Evolutionary conservation across 2,329 filamentous ascomycete species (phyloP).

Genomic region (Alternaria novae-zelandiae): DNA sequence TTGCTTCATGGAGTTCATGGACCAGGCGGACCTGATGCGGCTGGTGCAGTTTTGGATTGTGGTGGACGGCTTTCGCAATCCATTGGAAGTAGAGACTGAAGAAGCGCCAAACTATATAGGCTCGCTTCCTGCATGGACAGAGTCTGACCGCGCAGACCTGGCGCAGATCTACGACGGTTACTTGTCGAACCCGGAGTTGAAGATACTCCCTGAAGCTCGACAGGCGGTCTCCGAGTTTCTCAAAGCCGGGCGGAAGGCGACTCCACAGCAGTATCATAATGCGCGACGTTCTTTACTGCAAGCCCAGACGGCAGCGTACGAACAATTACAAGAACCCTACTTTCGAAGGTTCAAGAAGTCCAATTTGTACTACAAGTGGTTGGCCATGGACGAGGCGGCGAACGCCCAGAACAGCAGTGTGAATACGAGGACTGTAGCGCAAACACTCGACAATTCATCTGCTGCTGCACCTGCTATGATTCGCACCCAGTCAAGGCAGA

Average conservation of each 20-base stretch:
- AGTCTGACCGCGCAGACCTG: slow-evolving; percentile 85
- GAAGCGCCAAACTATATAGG: slow-evolving; percentile 63
- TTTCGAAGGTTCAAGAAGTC: slow-evolving; percentile 89
- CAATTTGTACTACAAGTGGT: slow-evolving; percentile 93
- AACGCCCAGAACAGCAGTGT: slow-evolving; percentile 38
- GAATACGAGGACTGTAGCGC: slow-evolving; percentile 34
- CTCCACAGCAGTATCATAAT: slow-evolving; percentile 79
- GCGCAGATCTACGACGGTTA: slow-evolving; percentile 93
- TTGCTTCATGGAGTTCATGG: slow-evolving; percentile 99
- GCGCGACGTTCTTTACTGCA: slow-evolving; percentile 82
- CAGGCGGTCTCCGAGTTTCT: slow-evolving; percentile 78
- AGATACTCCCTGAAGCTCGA: slow-evolving; percentile 73
- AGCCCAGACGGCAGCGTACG: slow-evolving; percentile 81
- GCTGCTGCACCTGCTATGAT: slow-evolving; percentile 46
- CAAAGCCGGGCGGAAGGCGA: slow-evolving; percentile 75
- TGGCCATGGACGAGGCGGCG: slow-evolving; percentile 79
- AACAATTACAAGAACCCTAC: slow-evolving; percentile 81
- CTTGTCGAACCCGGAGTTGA: slow-evolving; percentile 79
- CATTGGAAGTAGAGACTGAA: slow-evolving; percentile 82
- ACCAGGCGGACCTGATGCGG: slow-evolving; percentile 83
- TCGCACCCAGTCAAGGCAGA: slow-evolving; percentile 56
- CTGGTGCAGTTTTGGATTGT: slow-evolving; percentile 98
- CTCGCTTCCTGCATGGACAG: slow-evolving; percentile 69
- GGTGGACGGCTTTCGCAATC: slow-evolving; percentile 94
- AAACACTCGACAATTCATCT: slow-evolving; percentile 33